These are phyloP conservation scores for Ilex aquifolium DNA, from an alignment of 257 asterid species.

Conservation along the genomic window DNA sequence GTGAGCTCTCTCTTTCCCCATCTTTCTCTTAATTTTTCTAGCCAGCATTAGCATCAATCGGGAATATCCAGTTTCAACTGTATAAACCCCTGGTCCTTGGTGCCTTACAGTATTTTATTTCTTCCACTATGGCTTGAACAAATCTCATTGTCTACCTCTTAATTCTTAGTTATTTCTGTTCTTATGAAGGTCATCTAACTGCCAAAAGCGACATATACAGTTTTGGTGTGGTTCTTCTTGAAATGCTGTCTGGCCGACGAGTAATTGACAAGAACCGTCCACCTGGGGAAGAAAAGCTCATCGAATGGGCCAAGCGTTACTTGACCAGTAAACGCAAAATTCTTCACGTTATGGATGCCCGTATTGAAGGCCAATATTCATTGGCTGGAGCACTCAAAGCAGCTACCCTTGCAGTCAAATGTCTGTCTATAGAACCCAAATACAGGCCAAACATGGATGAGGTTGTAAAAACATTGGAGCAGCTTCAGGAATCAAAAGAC, in stretches of 20 bases:
- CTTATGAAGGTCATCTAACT: slow-evolving; percentile 53
- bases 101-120: too few species aligned
- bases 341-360: slow-evolving; percentile 48
- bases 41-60: too few species aligned
- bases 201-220: slow-evolving; percentile 68
- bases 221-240: slow-evolving; percentile 72
- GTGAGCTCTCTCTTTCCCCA: too few species aligned
- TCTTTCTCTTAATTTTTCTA: too few species aligned
- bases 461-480: slow-evolving; percentile 52
- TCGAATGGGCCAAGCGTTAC: slow-evolving; percentile 66
- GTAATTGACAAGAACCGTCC: slow-evolving; percentile 66
- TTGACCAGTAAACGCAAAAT: slow-evolving; percentile 49
- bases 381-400: slow-evolving; percentile 35
- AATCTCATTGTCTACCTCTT: neutral
- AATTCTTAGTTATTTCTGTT: slow-evolving; percentile 1
- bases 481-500: slow-evolving; percentile 23
- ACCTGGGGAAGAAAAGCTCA: slow-evolving; percentile 57
- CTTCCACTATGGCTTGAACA: too few species aligned
- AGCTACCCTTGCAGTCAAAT: slow-evolving; percentile 47
- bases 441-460: slow-evolving; percentile 51
- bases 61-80: neutral
- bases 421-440: slow-evolving; percentile 45
- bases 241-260: slow-evolving; percentile 57
- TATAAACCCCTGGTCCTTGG: too few species aligned
- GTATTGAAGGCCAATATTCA: slow-evolving; percentile 57